These are phyloP conservation scores for Gynostemma pentaphyllum DNA, from an alignment of 306 rosid genomes.

Conservation along the genomic window DNA sequence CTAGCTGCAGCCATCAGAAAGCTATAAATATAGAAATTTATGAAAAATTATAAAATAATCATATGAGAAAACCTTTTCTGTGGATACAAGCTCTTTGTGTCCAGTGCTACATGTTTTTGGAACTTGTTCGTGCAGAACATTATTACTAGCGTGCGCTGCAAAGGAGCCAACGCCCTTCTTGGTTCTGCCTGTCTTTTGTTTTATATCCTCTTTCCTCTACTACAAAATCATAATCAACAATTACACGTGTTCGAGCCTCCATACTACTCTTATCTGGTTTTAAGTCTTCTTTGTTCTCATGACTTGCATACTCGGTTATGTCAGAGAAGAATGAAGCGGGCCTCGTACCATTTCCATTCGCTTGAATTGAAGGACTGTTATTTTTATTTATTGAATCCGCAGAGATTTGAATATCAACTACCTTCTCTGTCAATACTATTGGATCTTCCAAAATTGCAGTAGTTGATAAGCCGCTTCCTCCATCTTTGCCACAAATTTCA, in stretches of 20 bases:
- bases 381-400: conserved; percentile 10
- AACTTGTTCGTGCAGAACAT: conserved; percentile 13
- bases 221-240: conserved; percentile 14
- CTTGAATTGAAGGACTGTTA: conserved; percentile 12
- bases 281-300: conserved; percentile 18
- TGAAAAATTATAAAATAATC: neutral
- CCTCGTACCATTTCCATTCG: conserved; percentile 17
- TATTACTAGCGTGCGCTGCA: conserved; percentile 16
- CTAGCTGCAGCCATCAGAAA: no score
- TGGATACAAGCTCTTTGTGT: conserved; percentile 13
- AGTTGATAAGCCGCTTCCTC: conserved; percentile 18
- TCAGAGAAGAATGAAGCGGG: conserved; percentile 14
- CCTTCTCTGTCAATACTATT: conserved; percentile 16
- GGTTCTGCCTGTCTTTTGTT: neutral
- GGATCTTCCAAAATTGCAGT: conserved; percentile 26
- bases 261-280: conserved; percentile 12
- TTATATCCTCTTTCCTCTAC: conserved; percentile 8
- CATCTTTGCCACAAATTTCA: conserved; percentile 50
- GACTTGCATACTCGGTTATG: conserved; percentile 11
- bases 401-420: conserved; percentile 19
- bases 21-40: conserved; percentile 4
- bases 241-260: conserved; percentile 11
- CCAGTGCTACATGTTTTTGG: conserved; percentile 17
- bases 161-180: conserved; percentile 8
- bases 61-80: conserved; percentile 28